Evolutionary conservation across 2,329 filamentous ascomycete species (phyloP).

Genomic region (Pseudocercospora eumusae): DNA sequence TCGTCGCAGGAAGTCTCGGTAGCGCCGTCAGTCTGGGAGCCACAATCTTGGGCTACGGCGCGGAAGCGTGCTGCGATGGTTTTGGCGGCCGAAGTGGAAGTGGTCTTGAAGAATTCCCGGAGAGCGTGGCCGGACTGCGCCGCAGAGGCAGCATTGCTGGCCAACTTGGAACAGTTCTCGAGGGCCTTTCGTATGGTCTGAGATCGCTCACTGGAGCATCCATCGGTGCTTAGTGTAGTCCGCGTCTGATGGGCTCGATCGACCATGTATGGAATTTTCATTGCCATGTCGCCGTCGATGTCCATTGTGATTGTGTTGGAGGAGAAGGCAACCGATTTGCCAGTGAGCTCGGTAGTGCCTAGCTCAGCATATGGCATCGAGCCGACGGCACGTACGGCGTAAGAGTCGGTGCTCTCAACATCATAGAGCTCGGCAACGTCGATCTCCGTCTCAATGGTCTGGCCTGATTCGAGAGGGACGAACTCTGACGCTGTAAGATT

Average conservation of each 20-base stretch:
- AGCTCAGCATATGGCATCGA: slow-evolving; percentile 58
- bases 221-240: slow-evolving; percentile 55
- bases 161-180: slow-evolving; percentile 56
- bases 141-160: slow-evolving; percentile 55
- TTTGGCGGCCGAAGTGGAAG: slow-evolving; percentile 47
- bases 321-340: slow-evolving; percentile 55
- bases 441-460: slow-evolving; percentile 57
- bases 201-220: slow-evolving; percentile 51
- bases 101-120: slow-evolving; percentile 65
- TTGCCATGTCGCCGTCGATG: slow-evolving; percentile 51
- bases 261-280: slow-evolving; percentile 18
- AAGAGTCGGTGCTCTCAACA: slow-evolving; percentile 54
- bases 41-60: slow-evolving; percentile 58
- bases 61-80: slow-evolving; percentile 56
- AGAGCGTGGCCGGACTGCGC: slow-evolving; percentile 56
- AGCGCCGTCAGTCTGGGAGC: slow-evolving; percentile 50
- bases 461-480: slow-evolving; percentile 48
- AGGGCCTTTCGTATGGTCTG: slow-evolving; percentile 55
- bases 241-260: slow-evolving; percentile 51
- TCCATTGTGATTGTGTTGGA: slow-evolving; percentile 61
- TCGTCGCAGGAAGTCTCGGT: slow-evolving; percentile 63
- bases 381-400: slow-evolving; percentile 59
- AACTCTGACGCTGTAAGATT: slow-evolving; percentile 54
- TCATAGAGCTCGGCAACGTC: slow-evolving; percentile 60
- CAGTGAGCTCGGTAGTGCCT: slow-evolving; percentile 56